Conservation (phyloP, 371 early-diverging fungal genomes). For the Sanchytrium tribonematis region DNA sequence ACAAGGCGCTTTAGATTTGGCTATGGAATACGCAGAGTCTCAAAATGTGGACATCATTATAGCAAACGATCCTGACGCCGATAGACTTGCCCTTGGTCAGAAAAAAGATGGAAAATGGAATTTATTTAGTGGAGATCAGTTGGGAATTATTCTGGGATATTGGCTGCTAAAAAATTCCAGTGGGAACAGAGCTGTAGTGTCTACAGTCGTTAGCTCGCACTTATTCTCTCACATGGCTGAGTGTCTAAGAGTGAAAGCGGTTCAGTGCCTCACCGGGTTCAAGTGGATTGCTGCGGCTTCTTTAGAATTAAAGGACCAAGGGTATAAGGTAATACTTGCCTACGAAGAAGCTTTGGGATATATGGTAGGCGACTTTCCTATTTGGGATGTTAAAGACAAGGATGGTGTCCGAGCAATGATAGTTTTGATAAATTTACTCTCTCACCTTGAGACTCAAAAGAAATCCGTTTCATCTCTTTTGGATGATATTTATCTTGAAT, state of each 20-base stretch:
- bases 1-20: slow-evolving; percentile 45
- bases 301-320: slow-evolving; percentile 24
- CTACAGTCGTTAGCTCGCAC: slow-evolving; percentile 33
- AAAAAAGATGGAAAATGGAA: slow-evolving; percentile 40
- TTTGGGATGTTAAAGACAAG: slow-evolving; percentile 59
- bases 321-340: slow-evolving; percentile 38
- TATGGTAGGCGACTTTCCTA: slow-evolving; percentile 34
- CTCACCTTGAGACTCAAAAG: no score
- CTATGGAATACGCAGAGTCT: slow-evolving; percentile 38
- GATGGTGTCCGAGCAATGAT: slow-evolving; percentile 28
- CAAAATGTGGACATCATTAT: slow-evolving; percentile 33
- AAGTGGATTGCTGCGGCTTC: slow-evolving; percentile 76
- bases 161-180: slow-evolving; percentile 31
- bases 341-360: slow-evolving; percentile 86
- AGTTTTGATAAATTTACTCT: no score
- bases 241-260: slow-evolving; percentile 45
- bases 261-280: slow-evolving; percentile 78
- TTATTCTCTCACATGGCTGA: slow-evolving; percentile 63
- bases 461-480: no score
- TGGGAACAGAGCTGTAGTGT: slow-evolving; percentile 23
- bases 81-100: slow-evolving; percentile 69
- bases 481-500: no score
- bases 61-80: slow-evolving; percentile 96
- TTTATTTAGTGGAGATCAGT: slow-evolving; percentile 62
- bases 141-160: slow-evolving; percentile 56